Conservation (phyloP, 2,329 filamentous ascomycete species). For the Tolypocladium ovalisporum region DNA sequence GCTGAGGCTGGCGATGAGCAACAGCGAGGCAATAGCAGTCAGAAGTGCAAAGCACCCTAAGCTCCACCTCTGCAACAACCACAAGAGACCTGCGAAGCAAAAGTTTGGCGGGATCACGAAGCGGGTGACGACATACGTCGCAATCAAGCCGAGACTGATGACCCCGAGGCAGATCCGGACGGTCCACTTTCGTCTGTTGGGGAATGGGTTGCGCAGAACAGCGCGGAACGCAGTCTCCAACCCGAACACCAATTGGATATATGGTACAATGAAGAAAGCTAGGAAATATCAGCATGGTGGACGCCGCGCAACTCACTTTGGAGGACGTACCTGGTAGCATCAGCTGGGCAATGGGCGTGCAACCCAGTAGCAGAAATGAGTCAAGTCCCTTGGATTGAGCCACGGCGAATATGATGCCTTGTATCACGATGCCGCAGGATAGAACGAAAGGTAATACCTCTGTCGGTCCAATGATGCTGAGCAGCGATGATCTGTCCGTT, state of each 20-base stretch:
- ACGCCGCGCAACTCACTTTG: background rate
- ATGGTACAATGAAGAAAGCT: conserved; percentile 59
- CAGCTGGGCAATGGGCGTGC: conserved; percentile 41
- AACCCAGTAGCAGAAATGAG: conserved; percentile 38
- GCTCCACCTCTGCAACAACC: conserved; percentile 54
- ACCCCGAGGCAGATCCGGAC: conserved; percentile 44
- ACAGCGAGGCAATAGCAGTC: conserved; percentile 33
- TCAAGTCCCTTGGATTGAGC: conserved; percentile 45
- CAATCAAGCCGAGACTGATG: conserved; percentile 38
- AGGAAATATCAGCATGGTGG: background rate
- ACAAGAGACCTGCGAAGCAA: conserved; percentile 59
- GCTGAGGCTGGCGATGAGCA: conserved; percentile 38
- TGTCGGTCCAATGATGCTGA: conserved; percentile 32
- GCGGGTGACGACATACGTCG: conserved; percentile 48
- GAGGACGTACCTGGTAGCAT: conserved; percentile 46
- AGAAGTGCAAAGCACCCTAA: conserved; percentile 44
- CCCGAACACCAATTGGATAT: conserved; percentile 54
- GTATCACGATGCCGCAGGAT: conserved; percentile 44
- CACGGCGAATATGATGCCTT: conserved; percentile 46
- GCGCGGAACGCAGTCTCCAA: conserved; percentile 49
- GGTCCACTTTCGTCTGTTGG: conserved; percentile 47
- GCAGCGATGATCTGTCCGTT: conserved; percentile 21
- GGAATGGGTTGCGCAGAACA: conserved; percentile 43
- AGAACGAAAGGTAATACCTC: conserved; percentile 46
- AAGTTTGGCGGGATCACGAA: conserved; percentile 43